A percentile compares a stretch with the other conserved stretches of the same genome.
These are phyloP conservation scores for Penicillium coprophilum DNA, from an alignment of 495 filamentous ascomycete genomes.

Conservation along the genomic window DNA sequence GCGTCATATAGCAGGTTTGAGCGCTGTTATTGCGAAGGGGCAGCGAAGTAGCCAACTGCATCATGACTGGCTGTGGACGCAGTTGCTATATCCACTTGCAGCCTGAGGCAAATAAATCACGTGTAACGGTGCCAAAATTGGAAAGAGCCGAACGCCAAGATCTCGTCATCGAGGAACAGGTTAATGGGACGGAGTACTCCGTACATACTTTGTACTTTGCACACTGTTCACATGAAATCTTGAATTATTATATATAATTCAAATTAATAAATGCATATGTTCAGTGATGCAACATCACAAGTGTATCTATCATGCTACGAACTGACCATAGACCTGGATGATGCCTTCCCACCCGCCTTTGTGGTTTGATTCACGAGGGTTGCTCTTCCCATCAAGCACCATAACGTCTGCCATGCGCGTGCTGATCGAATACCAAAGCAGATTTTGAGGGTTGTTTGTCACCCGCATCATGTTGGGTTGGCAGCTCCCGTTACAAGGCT, in stretches of 20 bases:
- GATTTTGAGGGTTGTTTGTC: constrained; percentile 26
- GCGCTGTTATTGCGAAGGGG: background rate
- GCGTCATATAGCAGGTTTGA: constrained; percentile 1
- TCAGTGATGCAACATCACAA: constrained; percentile 2
- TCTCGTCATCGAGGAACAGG: background rate
- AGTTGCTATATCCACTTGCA: background rate
- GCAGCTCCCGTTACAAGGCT: constrained; percentile 40
- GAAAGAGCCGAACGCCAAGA: background rate
- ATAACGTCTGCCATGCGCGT: constrained; percentile 47
- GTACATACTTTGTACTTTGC: too few species aligned
- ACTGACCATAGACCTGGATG: constrained; percentile 45
- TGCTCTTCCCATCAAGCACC: constrained; percentile 32
- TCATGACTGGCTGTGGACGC: constrained; percentile 1
- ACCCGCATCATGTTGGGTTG: constrained; percentile 47
- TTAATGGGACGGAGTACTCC: background rate
- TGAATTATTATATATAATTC: background rate
- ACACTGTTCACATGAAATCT: background rate
- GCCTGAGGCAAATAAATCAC: constrained; percentile 11
- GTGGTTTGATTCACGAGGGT: constrained; percentile 41
- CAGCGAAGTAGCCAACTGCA: background rate
- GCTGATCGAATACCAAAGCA: constrained; percentile 44
- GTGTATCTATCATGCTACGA: constrained; percentile 20
- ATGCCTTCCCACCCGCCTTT: constrained; percentile 57
- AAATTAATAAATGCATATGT: constrained; percentile 12
- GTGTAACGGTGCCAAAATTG: constrained; percentile 10